phyloP scores from a whole-genome alignment of 345 rosid species.

The Hibiscus trionum region DNA sequence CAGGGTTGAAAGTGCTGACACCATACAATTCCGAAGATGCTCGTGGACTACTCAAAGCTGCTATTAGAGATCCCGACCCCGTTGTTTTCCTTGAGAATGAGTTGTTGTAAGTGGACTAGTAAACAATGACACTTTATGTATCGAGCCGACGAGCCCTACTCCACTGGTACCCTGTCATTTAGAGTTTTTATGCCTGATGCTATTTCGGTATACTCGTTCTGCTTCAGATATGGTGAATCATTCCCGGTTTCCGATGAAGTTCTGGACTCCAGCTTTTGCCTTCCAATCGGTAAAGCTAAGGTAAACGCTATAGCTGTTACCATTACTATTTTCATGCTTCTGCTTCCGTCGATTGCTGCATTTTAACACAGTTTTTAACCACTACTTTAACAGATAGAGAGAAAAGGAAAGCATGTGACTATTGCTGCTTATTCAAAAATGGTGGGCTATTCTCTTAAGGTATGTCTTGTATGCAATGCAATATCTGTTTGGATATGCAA shows the following conservation, averaged over 20 bases:
- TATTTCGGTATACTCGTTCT: conserved; percentile 10
- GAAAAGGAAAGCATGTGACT: conserved; percentile 91
- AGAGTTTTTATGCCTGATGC: neutral
- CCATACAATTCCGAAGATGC: conserved; percentile 93
- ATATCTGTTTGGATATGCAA: neutral
- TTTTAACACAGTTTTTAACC: neutral
- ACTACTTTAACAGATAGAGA: conserved; percentile 51
- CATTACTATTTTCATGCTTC: neutral
- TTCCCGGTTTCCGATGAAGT: conserved; percentile 84
- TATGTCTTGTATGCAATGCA: conserved; percentile 21
- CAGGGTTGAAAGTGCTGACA: conserved; percentile 81
- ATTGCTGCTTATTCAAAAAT: conserved; percentile 73
- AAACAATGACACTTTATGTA: neutral
- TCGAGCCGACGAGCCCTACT: too few relatives aligned
- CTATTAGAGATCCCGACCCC: conserved; percentile 94
- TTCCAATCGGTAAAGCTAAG: conserved; percentile 95
- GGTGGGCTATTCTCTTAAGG: conserved; percentile 85
- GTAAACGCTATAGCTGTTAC: conserved; percentile 20
- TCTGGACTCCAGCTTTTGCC: conserved; percentile 87
- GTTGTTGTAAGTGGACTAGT: conserved; percentile 51
- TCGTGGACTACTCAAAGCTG: conserved; percentile 86
- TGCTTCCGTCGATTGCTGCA: neutral
- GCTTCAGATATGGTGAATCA: conserved; percentile 77
- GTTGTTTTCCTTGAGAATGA: conserved; percentile 96
- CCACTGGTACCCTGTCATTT: neutral